Evolutionary conservation across 352 stramenopile genomes (phyloP).

Genomic region (Phytophthora colocasiae): DNA sequence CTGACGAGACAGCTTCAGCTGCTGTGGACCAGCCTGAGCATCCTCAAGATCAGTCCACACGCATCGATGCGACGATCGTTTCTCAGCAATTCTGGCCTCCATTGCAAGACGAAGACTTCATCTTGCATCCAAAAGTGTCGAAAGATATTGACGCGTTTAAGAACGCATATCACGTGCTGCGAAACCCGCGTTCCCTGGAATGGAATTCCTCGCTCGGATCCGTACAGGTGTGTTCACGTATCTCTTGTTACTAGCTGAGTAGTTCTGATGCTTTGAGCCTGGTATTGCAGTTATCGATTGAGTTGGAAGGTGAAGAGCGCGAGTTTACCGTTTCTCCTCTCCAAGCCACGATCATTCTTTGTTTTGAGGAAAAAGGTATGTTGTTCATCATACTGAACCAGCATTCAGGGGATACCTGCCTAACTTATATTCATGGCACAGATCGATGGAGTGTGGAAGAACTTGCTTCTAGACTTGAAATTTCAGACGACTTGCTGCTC

Average conservation of each 20-base stretch:
- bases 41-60: not conserved
- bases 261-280: slow-evolving; percentile 2
- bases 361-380: slow-evolving; percentile 94
- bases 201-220: slow-evolving; percentile 95
- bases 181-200: slow-evolving; percentile 93
- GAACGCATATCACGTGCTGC: slow-evolving; percentile 92
- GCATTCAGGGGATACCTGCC: not conserved
- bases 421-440: slow-evolving; percentile 21
- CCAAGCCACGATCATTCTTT: slow-evolving; percentile 94
- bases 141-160: slow-evolving; percentile 89
- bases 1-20: slow-evolving; percentile 1
- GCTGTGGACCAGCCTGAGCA: not conserved
- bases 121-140: slow-evolving; percentile 87
- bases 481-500: slow-evolving; percentile 62
- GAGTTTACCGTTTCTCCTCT: slow-evolving; percentile 93
- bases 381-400: not conserved
- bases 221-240: slow-evolving; percentile 73
- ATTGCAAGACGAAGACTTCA: slow-evolving; percentile 94
- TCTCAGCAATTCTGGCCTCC: slow-evolving; percentile 98
- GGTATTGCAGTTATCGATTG: slow-evolving; percentile 70
- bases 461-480: slow-evolving; percentile 64
- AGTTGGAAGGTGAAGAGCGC: slow-evolving; percentile 83
- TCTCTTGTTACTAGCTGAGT: not conserved
- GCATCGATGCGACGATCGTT: slow-evolving; percentile 94
- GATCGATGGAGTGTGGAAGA: slow-evolving; percentile 67